Evolutionary conservation across 1,139 yeast species (phyloP).

Genomic region (Arxiozyma bovina): DNA sequence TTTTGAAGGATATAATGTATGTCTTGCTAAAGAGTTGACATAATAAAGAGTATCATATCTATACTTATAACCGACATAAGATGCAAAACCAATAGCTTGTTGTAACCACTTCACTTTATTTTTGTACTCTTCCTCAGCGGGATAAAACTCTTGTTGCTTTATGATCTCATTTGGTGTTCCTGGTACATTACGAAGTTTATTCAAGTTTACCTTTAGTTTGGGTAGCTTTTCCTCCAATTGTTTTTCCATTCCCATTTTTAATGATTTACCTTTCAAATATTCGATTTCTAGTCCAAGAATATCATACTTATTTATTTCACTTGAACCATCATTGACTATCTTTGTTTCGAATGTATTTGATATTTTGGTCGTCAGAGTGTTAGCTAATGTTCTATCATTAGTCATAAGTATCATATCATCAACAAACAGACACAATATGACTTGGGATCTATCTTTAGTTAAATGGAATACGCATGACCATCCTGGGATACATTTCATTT

Average conservation of each 20-base stretch:
- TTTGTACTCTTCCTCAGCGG: background rate
- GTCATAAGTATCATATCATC: conserved; percentile 7
- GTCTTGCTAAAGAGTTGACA: conserved; percentile 7
- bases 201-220: conserved; percentile 1
- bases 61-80: conserved; percentile 7
- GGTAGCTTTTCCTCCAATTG: conserved; percentile 2
- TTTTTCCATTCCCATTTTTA: conserved; percentile 7
- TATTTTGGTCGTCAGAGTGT: background rate
- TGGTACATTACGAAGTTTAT: background rate
- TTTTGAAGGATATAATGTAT: conserved; percentile 1
- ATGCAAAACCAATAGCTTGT: conserved; percentile 3
- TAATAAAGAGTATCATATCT: conserved; percentile 5
- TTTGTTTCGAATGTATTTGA: conserved; percentile 2
- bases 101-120: conserved; percentile 6
- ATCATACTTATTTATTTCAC: conserved; percentile 2
- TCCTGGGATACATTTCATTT: conserved; percentile 3
- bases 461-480: conserved; percentile 9
- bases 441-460: background rate
- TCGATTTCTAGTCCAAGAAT: conserved; percentile 8
- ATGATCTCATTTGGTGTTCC: background rate
- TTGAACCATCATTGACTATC: background rate
- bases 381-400: background rate
- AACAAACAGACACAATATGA: conserved; percentile 8
- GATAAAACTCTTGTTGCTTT: background rate
- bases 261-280: background rate